Evolutionary conservation across 2,329 filamentous ascomycete species (phyloP).

Genomic region (Colletotrichum sp.): DNA sequence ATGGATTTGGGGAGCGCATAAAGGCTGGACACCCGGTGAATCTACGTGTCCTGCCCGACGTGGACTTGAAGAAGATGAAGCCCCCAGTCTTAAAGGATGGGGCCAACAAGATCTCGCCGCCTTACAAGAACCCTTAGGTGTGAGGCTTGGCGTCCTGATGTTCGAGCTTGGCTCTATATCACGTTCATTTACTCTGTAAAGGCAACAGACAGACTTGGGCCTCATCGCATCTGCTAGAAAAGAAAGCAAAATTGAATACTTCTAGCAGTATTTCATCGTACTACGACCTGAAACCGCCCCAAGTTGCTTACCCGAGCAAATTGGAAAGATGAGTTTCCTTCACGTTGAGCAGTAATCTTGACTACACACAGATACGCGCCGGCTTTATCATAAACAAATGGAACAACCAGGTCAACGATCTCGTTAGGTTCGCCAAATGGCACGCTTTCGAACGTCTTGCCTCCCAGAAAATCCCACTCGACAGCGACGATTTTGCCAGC

Average conservation of each 20-base stretch:
- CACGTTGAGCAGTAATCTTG: neutral
- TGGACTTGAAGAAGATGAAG: constrained; percentile 36
- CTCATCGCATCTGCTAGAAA: neutral
- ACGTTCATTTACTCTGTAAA: neutral
- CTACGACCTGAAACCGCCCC: neutral
- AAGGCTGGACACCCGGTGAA: constrained; percentile 37
- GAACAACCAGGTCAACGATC: neutral
- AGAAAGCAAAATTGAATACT: neutral
- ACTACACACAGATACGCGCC: neutral
- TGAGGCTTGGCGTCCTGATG: neutral
- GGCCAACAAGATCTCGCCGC: constrained; percentile 28
- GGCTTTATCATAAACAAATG: neutral
- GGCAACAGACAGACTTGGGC: rapidly evolving
- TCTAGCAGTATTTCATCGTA: neutral
- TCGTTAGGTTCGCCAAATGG: neutral
- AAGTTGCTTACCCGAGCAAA: neutral
- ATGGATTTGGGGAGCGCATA: neutral
- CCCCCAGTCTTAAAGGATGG: constrained; percentile 26
- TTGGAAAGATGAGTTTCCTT: neutral
- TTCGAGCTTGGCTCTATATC: neutral
- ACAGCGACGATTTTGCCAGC: constrained; percentile 19
- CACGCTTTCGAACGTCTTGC: neutral
- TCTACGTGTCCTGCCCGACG: constrained; percentile 39
- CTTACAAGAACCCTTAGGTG: constrained; percentile 44
- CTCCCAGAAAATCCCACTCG: constrained; percentile 17